Base-by-base conservation (phyloP, 768 basidiomycete species). In the Lentinula sp. region DNA sequence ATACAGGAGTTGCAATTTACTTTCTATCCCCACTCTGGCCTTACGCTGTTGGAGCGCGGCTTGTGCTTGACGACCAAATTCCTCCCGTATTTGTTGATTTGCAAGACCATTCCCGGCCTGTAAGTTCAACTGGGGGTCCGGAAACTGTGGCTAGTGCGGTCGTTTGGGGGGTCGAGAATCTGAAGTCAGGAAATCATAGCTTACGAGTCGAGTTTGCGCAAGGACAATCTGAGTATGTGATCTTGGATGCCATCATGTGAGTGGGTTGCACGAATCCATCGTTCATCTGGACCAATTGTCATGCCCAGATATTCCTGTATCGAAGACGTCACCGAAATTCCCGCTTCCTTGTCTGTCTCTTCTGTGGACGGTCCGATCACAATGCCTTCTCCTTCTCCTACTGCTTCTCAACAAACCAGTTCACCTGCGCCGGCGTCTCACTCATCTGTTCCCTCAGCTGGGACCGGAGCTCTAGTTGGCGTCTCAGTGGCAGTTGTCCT, bases 21-120 rank as follows among this genome's bases (percentile, higher is more conserved):
- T 62, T 57, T 55, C 50, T 62, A n/a, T 57, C 61, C 32, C 61
- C 61, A 16, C 54, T 57, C 28, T 62, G 61, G 61, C 56, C 61
- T 43, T 62, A 57, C 40, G 9, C 55, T 28, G 61, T 62, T 10
- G 46, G 49, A 28, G 61, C 61, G 18, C 56, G 9, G 16, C n/a
- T 62, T 9, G 39, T 50, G 28, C 50, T 62, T 8, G 61, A 62
- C 42, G 50, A n/a, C 13, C 40, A 39, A 57, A 7, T 32, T 10
- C 37, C 31, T 13, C 35, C 61, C 39, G 40, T 49, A 3, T 43
- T 52, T 23, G 56, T 62, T n/a, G 56, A 62, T 37, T 16, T 62
- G 31, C 42, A 39, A 32, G 61, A 62, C 31, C 37, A 57, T 46
- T 49, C 45, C 15, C 32, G 48, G 16, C 40, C 60, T 40, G 48